These are phyloP conservation scores for Globisporangium camurandrum DNA, from an alignment of 352 stramenopile species.

Conservation along the genomic window DNA sequence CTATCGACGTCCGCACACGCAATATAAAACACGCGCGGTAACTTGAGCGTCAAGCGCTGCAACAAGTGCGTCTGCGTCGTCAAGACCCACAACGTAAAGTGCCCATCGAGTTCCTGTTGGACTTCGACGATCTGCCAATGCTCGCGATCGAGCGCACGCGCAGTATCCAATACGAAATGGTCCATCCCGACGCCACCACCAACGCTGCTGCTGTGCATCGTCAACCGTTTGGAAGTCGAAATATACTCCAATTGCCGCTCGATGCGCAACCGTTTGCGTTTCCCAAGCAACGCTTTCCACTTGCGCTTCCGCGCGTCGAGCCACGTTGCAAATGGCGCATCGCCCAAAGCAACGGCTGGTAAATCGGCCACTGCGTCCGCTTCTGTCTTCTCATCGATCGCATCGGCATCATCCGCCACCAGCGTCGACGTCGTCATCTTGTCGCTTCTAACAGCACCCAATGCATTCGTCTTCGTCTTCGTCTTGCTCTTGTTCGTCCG, in stretches of 20 bases:
- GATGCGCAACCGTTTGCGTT: conserved; percentile 50
- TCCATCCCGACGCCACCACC: conserved; percentile 62
- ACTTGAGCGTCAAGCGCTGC: conserved; percentile 63
- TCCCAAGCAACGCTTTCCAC: conserved; percentile 41
- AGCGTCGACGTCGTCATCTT: no score
- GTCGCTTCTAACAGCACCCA: no score
- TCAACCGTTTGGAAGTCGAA: conserved; percentile 22
- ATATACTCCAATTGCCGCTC: conserved; percentile 20
- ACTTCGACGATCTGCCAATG: conserved; percentile 82
- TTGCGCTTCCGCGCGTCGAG: conserved; percentile 45
- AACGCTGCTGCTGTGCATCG: conserved; percentile 13
- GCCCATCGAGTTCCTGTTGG: conserved; percentile 66
- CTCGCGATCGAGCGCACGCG: conserved; percentile 43
- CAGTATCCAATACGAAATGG: conserved; percentile 69
- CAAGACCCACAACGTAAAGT: conserved; percentile 95
- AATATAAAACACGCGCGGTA: conserved; percentile 63
- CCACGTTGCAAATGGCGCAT: conserved; percentile 71
- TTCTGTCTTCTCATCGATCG: not conserved
- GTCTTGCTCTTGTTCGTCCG: conserved; percentile 14
- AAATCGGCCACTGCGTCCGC: conserved; percentile 55
- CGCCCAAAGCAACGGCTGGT: conserved; percentile 49
- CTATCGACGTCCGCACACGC: conserved; percentile 65
- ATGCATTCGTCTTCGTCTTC: conserved; percentile 16
- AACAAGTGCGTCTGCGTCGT: conserved; percentile 72
- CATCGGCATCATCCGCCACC: conserved; percentile 1